Evolutionary conservation across 2,329 filamentous ascomycete species (phyloP).

Genomic region (Calonectria naviculata): DNA sequence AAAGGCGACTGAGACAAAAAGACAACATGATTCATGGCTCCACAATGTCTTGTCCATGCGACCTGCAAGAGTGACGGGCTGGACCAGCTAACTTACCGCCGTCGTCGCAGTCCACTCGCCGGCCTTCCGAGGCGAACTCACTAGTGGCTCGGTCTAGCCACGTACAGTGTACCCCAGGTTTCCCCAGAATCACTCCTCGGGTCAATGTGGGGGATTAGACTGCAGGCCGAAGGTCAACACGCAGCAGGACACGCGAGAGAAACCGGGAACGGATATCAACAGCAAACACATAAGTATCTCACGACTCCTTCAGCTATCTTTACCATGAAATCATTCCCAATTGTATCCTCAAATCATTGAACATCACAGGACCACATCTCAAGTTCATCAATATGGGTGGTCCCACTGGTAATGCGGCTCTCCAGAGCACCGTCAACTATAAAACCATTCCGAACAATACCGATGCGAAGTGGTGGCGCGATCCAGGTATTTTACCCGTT

Average conservation of each 20-base stretch:
- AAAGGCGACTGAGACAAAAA: no score
- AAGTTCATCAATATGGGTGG: background rate
- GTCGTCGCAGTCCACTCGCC: background rate
- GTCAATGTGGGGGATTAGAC: background rate
- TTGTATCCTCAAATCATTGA: background rate
- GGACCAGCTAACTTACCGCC: no score
- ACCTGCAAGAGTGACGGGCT: no score
- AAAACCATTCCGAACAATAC: slow-evolving; percentile 1
- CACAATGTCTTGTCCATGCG: no score
- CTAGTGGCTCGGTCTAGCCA: background rate
- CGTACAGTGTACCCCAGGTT: background rate
- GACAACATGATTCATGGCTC: no score
- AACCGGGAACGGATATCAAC: background rate
- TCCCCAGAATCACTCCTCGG: background rate
- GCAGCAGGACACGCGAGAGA: background rate
- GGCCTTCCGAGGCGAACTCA: slow-evolving; percentile 6
- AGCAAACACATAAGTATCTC: background rate
- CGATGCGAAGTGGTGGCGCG: background rate
- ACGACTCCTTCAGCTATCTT: background rate
- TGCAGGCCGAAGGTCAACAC: background rate
- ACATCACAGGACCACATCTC: background rate
- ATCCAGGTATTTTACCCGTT: background rate
- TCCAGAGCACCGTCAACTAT: background rate
- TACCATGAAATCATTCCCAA: background rate
- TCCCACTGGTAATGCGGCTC: background rate